Conservation (phyloP, 2,329 filamentous ascomycete species). For the Arthroderma sp. region DNA sequence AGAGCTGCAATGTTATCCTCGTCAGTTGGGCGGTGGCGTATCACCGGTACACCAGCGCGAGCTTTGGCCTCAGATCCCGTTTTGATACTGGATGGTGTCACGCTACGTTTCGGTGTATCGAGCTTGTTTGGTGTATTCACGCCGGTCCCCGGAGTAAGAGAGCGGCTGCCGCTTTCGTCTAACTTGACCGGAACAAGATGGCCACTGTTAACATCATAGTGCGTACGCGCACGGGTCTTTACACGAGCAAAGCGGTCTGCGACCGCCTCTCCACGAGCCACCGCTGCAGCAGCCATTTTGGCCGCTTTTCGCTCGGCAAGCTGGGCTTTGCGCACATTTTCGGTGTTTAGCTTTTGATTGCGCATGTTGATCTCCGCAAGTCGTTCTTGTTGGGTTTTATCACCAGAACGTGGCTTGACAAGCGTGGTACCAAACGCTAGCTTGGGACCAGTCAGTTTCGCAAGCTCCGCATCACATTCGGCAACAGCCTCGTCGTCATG, state of each 20-base stretch:
- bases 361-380: conserved; percentile 70
- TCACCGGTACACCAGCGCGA: conserved; percentile 46
- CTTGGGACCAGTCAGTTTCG: conserved; percentile 41
- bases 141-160: conserved; percentile 37
- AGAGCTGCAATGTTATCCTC: conserved; percentile 84
- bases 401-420: conserved; percentile 41
- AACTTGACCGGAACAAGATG: conserved; percentile 27
- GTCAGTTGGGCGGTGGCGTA: conserved; percentile 65
- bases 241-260: conserved; percentile 45
- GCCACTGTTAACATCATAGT: conserved; percentile 48
- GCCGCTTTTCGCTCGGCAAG: conserved; percentile 60
- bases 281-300: conserved; percentile 47
- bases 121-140: conserved; percentile 41
- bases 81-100: conserved; percentile 13
- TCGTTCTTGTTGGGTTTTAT: conserved; percentile 60
- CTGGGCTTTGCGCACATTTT: conserved; percentile 82
- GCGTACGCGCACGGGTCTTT: conserved; percentile 54
- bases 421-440: conserved; percentile 60
- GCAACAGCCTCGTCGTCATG: conserved; percentile 49
- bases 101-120: conserved; percentile 40
- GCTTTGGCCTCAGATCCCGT: conserved; percentile 27
- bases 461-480: conserved; percentile 36
- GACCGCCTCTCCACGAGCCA: conserved; percentile 50
- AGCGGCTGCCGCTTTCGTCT: conserved; percentile 36
- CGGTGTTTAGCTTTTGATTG: conserved; percentile 73